Evolutionary conservation across 768 basidiomycete genomes (phyloP).

Genomic region (Cystobasidium onofrii): DNA sequence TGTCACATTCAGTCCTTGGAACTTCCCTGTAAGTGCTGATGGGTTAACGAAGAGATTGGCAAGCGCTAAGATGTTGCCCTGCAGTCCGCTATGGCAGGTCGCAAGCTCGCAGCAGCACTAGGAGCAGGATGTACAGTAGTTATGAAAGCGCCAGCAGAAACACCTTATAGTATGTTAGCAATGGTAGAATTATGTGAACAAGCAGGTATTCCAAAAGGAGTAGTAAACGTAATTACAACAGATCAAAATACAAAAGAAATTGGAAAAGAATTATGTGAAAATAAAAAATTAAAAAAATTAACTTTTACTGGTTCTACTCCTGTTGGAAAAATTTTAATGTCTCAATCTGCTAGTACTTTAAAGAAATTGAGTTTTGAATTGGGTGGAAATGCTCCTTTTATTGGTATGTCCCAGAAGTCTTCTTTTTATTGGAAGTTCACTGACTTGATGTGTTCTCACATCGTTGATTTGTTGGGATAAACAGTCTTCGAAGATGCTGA

Average conservation of each 20-base stretch:
- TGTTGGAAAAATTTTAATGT: conserved; percentile 48
- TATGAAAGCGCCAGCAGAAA: conserved; percentile 61
- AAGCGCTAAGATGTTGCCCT: neutral
- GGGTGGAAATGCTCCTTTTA: conserved; percentile 91
- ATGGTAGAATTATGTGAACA: conserved; percentile 79
- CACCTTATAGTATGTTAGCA: conserved; percentile 85
- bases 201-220: conserved; percentile 90
- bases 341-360: conserved; percentile 44
- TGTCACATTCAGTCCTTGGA: conserved; percentile 50
- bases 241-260: conserved; percentile 75
- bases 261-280: conserved; percentile 89
- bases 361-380: conserved; percentile 57
- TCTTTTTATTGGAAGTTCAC: neutral
- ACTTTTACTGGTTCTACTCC: conserved; percentile 48
- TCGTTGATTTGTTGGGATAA: neutral
- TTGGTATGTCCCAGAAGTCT: conserved; percentile 48
- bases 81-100: conserved; percentile 53
- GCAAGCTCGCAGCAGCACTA: conserved; percentile 79
- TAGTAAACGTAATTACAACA: conserved; percentile 88
- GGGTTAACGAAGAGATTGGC: no score
- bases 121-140: conserved; percentile 95
- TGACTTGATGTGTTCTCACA: no score
- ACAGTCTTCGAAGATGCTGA: conserved; percentile 84
- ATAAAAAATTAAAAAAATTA: conserved; percentile 72
- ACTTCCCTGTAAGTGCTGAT: conserved; percentile 78